Evolutionary conservation across 2,329 filamentous ascomycete species (phyloP).

Genomic region (Pochonia chlamydosporia): DNA sequence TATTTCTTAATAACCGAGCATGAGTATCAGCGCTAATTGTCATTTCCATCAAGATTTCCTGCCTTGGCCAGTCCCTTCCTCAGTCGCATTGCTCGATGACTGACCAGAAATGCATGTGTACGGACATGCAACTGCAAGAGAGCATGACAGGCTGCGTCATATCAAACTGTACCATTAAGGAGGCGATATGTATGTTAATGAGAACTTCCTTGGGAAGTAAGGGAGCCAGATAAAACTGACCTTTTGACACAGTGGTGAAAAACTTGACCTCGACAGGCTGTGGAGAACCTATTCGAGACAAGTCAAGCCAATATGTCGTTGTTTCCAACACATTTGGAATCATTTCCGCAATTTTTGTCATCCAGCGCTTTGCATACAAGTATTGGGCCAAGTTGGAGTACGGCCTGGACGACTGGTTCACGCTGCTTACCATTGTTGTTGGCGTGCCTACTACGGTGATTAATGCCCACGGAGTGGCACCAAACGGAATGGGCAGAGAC

Average conservation of each 20-base stretch:
- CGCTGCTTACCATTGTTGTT: slow-evolving; percentile 19
- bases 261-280: slow-evolving; percentile 19
- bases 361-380: slow-evolving; percentile 33
- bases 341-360: slow-evolving; percentile 33
- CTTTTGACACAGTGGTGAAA: slow-evolving; percentile 13
- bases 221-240: background rate
- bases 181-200: background rate
- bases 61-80: background rate
- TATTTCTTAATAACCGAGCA: background rate
- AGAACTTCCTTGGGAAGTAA: too few relatives aligned
- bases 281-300: slow-evolving; percentile 20
- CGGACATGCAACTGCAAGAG: background rate
- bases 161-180: background rate
- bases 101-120: background rate
- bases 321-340: slow-evolving; percentile 27
- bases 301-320: slow-evolving; percentile 25
- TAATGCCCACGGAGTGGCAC: slow-evolving; percentile 20
- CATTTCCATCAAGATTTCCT: background rate
- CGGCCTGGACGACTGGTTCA: slow-evolving; percentile 33
- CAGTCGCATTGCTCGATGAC: background rate
- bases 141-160: background rate
- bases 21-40: background rate
- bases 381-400: slow-evolving; percentile 28
- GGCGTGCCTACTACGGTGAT: slow-evolving; percentile 26
- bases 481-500: slow-evolving; percentile 42